Evolutionary conservation across 2,329 filamentous ascomycete genomes (phyloP).

Genomic region (Talaromyces sp.): DNA sequence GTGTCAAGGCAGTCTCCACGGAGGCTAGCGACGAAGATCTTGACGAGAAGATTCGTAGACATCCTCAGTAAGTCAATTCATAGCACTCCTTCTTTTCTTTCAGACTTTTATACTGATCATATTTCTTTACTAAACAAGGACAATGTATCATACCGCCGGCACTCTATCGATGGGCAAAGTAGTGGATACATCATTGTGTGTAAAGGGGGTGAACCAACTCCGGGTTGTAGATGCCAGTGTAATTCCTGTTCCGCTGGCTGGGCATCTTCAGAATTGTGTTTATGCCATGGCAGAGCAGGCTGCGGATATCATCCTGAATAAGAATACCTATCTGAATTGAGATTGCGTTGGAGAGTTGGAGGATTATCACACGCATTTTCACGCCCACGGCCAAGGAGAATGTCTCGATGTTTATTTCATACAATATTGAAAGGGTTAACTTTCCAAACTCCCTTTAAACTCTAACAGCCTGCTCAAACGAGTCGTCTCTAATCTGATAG

Average conservation of each 20-base stretch:
- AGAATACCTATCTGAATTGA: too few relatives aligned
- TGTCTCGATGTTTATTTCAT: too few relatives aligned
- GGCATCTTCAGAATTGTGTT: not conserved
- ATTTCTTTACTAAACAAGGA: not conserved
- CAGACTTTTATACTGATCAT: not conserved
- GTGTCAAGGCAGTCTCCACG: not conserved
- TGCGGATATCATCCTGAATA: constrained; percentile 6
- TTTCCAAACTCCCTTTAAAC: constrained; percentile 27
- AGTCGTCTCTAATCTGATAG: constrained; percentile 48
- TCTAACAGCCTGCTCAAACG: constrained; percentile 51
- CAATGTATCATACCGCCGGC: constrained; percentile 10
- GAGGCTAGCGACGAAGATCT: not conserved
- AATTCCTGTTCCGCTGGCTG: not conserved
- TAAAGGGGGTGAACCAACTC: constrained; percentile 8
- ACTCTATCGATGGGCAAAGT: constrained; percentile 12
- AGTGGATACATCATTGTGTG: constrained; percentile 9
- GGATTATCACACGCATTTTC: too few relatives aligned
- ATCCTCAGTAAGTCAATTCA: not conserved
- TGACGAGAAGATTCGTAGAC: not conserved
- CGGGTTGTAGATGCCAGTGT: constrained; percentile 2
- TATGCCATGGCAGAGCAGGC: constrained; percentile 7
- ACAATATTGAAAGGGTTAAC: too few relatives aligned
- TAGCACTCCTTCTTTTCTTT: not conserved
- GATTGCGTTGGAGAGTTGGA: too few relatives aligned
- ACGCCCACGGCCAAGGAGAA: too few relatives aligned